Conservation (phyloP, 106 monocot species). For the Platanthera zijinensis region DNA sequence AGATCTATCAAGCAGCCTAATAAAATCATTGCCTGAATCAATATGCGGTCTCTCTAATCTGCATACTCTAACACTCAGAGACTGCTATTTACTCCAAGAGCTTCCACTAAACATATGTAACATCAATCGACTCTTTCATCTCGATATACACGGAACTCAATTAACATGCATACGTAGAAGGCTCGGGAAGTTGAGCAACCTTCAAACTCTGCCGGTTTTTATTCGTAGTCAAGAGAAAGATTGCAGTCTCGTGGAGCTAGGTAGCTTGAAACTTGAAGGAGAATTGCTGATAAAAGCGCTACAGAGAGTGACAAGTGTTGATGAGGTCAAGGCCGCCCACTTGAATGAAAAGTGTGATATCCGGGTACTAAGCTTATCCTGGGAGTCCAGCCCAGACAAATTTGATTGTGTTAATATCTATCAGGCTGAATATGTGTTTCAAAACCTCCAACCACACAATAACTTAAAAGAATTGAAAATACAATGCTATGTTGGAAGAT, state of each 20-base stretch:
- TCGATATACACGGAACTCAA: not conserved
- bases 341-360: conserved; percentile 11
- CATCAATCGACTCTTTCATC: conserved; percentile 16
- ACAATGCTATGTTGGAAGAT: conserved; percentile 9
- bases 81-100: not conserved
- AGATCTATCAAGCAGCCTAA: not conserved
- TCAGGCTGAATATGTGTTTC: conserved; percentile 9
- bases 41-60: conserved; percentile 8
- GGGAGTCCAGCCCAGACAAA: not conserved
- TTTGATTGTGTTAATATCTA: not conserved
- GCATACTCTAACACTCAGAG: conserved; percentile 3
- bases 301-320: not conserved
- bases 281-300: not conserved
- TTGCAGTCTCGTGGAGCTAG: conserved; percentile 15
- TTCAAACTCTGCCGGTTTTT: conserved; percentile 15
- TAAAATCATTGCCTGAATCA: conserved; percentile 13
- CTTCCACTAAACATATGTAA: conserved; percentile 7
- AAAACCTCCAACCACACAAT: conserved; percentile 14
- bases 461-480: conserved; percentile 13
- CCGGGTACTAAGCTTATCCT: not conserved
- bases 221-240: not conserved
- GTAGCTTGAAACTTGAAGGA: conserved; percentile 6
- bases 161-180: conserved; percentile 18
- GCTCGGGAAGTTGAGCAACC: conserved; percentile 17
- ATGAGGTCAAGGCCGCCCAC: conserved; percentile 7